phyloP scores from a whole-genome alignment of 164 flowering plant genomes.

The Stephania cephalantha region DNA sequence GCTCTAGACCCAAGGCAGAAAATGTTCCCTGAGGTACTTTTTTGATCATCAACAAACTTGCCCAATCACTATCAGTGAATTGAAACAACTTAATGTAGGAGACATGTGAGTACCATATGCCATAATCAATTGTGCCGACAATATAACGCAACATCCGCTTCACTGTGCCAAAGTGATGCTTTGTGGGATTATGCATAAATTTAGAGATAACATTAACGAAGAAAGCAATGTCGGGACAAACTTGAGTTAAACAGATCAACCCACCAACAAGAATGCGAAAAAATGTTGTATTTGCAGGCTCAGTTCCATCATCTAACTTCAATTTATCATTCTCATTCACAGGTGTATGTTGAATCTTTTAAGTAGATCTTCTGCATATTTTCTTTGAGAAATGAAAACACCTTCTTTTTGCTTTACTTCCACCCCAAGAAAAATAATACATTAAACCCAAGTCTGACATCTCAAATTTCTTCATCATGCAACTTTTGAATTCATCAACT shows the following conservation, averaged over 20 bases:
- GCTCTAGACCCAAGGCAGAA: not conserved
- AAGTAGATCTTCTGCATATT: too few relatives aligned
- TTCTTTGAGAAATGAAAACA: too few relatives aligned
- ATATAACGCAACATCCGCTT: conserved; percentile 13
- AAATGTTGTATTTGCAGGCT: too few relatives aligned
- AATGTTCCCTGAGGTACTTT: conserved; percentile 8
- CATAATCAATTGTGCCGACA: not conserved
- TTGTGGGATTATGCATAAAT: conserved; percentile 12
- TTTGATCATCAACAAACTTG: conserved; percentile 8
- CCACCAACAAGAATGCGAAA: conserved; percentile 7
- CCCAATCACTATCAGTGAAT: conserved; percentile 4
- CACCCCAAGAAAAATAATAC: too few relatives aligned
- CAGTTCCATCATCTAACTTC: too few relatives aligned
- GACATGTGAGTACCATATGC: not conserved
- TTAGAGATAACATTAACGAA: not conserved
- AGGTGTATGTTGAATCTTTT: too few relatives aligned
- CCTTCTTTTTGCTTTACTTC: too few relatives aligned
- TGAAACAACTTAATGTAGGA: not conserved
- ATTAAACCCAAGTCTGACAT: too few relatives aligned
- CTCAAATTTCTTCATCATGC: too few relatives aligned
- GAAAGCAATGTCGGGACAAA: conserved; percentile 9
- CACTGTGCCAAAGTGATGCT: not conserved
- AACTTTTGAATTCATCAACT: too few relatives aligned
- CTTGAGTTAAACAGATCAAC: conserved; percentile 6
- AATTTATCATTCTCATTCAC: too few relatives aligned